Base-by-base conservation (phyloP, 768 basidiomycete genomes). In the Clitopilus hobsonii region DNA sequence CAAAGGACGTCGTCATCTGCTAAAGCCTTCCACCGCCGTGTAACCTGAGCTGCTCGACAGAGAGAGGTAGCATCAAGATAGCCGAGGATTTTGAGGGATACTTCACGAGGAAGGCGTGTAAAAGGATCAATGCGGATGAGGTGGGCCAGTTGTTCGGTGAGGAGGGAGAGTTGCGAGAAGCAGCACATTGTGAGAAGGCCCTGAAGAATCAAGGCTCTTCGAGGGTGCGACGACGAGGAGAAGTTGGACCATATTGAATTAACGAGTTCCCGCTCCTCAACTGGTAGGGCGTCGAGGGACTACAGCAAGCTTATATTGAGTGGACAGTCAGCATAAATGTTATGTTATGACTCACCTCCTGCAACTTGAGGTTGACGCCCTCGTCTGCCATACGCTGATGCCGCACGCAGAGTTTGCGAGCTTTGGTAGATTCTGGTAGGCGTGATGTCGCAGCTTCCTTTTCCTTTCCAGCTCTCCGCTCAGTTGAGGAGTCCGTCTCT, bases 171-270 rank as follows among this genome's bases (percentile, higher is more conserved):
- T 65, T 99, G 94, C 48, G 91, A 95, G 76, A 97, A 98, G 73
- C 97, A 98, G 70, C 95, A 98, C 94, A 99, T 98, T 14, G 97
- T 98, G 61, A 99, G 85, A 56, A 99, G 82, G 36, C 97, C 97
- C 63, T 91, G 92, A 49, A 99, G 88, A 67, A 98, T 98, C 67
- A 98, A 85, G 53, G 90, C 92, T 30, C 97, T 83, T 29, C 91
- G 85, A 5, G 89, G 84, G 63, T 98, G 94, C 0, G 94, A 86
- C 1, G 96, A 96, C 0, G 92, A 91, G 18, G 94, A 96, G 72
- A 99, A 99, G 63, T 86, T 93, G 60, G 94, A 90, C 97, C 97
- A 99, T 62, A 98, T 84, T 4, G 89, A 81, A 63, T 87, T 98
- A 68, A 98, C 88, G 26, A 88, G 84, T 67, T 92, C 84, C 38